These are phyloP conservation scores for Paracamarosporium sp. DNA, from an alignment of 2,329 filamentous ascomycete species.

Conservation along the genomic window DNA sequence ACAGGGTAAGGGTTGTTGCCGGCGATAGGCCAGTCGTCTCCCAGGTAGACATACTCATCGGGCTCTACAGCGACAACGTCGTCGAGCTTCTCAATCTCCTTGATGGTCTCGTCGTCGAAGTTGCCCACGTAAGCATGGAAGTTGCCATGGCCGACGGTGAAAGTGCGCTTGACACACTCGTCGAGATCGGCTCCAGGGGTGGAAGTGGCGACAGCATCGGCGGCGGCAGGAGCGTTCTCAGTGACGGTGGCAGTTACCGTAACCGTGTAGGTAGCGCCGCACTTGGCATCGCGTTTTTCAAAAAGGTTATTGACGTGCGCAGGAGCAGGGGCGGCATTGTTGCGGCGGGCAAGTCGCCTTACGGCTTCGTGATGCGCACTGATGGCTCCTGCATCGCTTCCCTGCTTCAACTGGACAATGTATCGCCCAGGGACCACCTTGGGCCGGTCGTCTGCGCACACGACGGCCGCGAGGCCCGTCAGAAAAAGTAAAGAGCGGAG, in stretches of 20 bases:
- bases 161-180: not conserved
- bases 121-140: slow-evolving; percentile 49
- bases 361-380: slow-evolving; percentile 19
- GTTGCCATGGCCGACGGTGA: slow-evolving; percentile 2
- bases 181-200: slow-evolving; percentile 1
- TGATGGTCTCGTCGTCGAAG: slow-evolving; percentile 52
- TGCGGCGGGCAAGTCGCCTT: slow-evolving; percentile 16
- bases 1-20: slow-evolving; percentile 1
- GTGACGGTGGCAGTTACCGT: not conserved
- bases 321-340: not conserved
- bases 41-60: slow-evolving; percentile 10
- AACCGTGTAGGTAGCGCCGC: not conserved
- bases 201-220: not conserved
- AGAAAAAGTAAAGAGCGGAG: slow-evolving; percentile 4
- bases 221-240: not conserved
- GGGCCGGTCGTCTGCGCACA: not conserved
- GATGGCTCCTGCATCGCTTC: slow-evolving; percentile 15
- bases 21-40: not conserved
- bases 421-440: slow-evolving; percentile 42
- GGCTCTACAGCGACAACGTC: slow-evolving; percentile 7
- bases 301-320: not conserved
- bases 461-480: not conserved
- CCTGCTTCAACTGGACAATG: slow-evolving; percentile 48
- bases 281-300: not conserved
- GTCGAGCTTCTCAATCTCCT: slow-evolving; percentile 17